A percentile compares a stretch with the other conserved stretches of the same genome.
Evolutionary conservation across 1,284 basidiomycete genomes (phyloP).

Genomic region (Ustilago esculenta): DNA sequence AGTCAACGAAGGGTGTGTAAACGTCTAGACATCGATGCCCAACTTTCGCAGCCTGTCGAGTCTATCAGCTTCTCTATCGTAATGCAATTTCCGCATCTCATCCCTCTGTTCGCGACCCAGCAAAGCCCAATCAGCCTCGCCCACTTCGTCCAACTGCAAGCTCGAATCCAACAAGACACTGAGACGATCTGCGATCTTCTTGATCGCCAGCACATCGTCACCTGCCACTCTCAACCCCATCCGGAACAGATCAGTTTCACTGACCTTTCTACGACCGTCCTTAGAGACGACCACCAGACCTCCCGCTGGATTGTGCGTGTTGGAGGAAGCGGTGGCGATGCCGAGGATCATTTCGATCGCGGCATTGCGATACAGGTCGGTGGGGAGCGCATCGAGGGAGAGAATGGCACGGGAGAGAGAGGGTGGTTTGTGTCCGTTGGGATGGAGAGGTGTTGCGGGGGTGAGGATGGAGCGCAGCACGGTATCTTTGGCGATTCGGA

Average conservation of each 20-base stretch:
- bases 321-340: constrained; percentile 35
- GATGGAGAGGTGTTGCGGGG: constrained; percentile 34
- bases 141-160: constrained; percentile 45
- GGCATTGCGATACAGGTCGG: constrained; percentile 54
- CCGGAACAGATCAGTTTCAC: constrained; percentile 63
- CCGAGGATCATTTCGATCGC: constrained; percentile 66
- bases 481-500: constrained; percentile 54
- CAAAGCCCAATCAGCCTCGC: constrained; percentile 30
- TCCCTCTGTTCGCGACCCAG: constrained; percentile 30
- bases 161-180: constrained; percentile 42
- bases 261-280: constrained; percentile 46
- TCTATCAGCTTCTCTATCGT: constrained; percentile 45
- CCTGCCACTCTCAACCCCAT: constrained; percentile 61
- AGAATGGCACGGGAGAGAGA: constrained; percentile 55
- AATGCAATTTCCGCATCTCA: constrained; percentile 39
- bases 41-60: constrained; percentile 46
- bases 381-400: constrained; percentile 59
- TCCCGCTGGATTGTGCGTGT: constrained; percentile 25
- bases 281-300: constrained; percentile 16
- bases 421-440: constrained; percentile 41
- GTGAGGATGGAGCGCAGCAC: constrained; percentile 54
- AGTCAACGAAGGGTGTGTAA: too few relatives aligned
- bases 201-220: constrained; percentile 54
- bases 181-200: constrained; percentile 57
- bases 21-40: constrained; percentile 40